Evolutionary conservation across 352 stramenopile genomes (phyloP).

Genomic region (Pythium guiyangense): DNA sequence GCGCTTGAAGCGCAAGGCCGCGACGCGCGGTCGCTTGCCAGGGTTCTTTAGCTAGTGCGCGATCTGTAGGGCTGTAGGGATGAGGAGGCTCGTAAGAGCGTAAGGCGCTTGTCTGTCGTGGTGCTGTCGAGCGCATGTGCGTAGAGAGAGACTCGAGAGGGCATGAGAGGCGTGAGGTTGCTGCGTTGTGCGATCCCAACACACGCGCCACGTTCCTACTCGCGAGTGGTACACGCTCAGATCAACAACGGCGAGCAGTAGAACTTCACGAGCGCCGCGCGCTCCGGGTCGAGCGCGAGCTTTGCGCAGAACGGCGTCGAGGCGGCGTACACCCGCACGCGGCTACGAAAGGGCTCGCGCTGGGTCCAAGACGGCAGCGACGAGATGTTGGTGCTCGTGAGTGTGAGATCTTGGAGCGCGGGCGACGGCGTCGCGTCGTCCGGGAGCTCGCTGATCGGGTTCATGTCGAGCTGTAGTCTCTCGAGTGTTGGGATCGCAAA

Average conservation of each 20-base stretch:
- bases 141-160: no score
- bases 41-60: constrained; percentile 42
- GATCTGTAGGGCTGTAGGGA: not conserved
- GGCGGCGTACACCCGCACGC: not conserved
- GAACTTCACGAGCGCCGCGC: not conserved
- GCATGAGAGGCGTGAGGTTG: no score
- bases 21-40: constrained; percentile 38
- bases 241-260: not conserved
- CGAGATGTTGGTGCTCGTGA: constrained; percentile 9
- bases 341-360: not conserved
- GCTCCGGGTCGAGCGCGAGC: not conserved
- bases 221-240: no score
- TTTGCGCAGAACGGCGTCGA: constrained; percentile 2
- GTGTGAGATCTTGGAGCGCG: constrained; percentile 4
- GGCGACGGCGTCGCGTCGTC: not conserved
- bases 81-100: no score
- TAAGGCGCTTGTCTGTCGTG: no score
- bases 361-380: constrained; percentile 7
- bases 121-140: no score
- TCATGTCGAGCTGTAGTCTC: constrained; percentile 5
- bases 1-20: constrained; percentile 61
- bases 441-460: constrained; percentile 5
- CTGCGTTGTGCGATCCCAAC: no score
- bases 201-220: no score
- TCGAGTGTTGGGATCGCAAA: constrained; percentile 5